phyloP scores from a whole-genome alignment of 768 basidiomycete genomes.

The Lactarius psammicola region DNA sequence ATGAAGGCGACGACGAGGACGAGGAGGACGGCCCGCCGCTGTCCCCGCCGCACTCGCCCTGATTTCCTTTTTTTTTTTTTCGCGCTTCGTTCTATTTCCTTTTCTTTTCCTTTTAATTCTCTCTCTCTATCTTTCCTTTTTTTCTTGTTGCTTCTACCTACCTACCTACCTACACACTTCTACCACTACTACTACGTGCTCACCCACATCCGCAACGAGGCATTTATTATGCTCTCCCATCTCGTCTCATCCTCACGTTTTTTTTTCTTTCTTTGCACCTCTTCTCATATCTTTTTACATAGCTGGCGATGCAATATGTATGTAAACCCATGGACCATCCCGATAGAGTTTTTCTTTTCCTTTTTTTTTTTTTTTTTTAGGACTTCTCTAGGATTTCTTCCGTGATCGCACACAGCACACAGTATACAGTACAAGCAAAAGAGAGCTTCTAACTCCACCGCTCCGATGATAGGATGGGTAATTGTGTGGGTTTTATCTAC shows the following conservation, averaged over 20 bases:
- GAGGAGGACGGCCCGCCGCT: constrained; percentile 1
- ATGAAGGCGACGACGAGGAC: constrained; percentile 2
- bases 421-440: not conserved
- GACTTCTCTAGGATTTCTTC: not conserved
- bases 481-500: not conserved
- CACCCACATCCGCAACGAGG: constrained; percentile 2
- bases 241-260: too few relatives aligned
- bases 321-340: constrained; percentile 20
- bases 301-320: constrained; percentile 20
- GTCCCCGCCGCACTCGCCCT: not conserved
- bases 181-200: constrained; percentile 12
- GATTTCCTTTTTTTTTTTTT: not conserved
- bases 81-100: not conserved
- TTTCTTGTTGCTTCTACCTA: not conserved
- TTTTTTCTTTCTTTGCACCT: too few relatives aligned
- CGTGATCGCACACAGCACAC: not conserved
- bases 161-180: not conserved
- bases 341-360: constrained; percentile 10
- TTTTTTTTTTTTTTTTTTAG: not conserved
- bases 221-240: not conserved
- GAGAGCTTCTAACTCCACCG: not conserved
- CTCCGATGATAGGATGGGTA: not conserved
- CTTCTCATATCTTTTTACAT: not conserved
- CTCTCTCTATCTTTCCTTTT: not conserved
- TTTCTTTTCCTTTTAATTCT: not conserved